Conservation (phyloP, 179 eudicot genomes). For the Actinidia arguta region DNA sequence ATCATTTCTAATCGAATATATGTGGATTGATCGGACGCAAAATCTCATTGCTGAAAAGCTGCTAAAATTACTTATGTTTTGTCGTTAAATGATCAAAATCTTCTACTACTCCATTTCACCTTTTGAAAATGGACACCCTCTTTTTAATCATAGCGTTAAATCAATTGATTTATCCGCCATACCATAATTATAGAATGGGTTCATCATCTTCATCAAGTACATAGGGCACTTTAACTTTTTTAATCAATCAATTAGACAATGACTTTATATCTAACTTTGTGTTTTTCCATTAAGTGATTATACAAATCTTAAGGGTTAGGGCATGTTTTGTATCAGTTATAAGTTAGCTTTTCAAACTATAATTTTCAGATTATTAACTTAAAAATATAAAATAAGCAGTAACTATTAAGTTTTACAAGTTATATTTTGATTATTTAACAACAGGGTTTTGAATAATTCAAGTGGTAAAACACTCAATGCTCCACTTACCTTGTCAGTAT, state of each 20-base stretch:
- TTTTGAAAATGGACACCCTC: background rate
- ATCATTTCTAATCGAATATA: background rate
- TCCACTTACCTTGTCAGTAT: too few relatives aligned
- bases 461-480: too few relatives aligned
- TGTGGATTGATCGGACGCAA: background rate
- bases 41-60: background rate
- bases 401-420: too few relatives aligned
- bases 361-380: too few relatives aligned
- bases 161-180: background rate
- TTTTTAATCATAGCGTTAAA: background rate
- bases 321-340: too few relatives aligned
- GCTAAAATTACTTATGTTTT: too few relatives aligned
- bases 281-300: background rate
- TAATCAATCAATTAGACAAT: background rate
- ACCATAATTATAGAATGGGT: background rate
- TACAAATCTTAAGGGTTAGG: background rate
- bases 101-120: too few relatives aligned
- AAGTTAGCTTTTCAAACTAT: too few relatives aligned
- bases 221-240: conserved; percentile 19
- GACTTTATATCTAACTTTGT: background rate
- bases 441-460: too few relatives aligned
- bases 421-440: background rate
- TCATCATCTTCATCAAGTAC: background rate
- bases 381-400: too few relatives aligned
- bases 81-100: too few relatives aligned